These are phyloP conservation scores for Botryotinia narcissicola DNA, from an alignment of 2,329 filamentous ascomycete genomes.

Conservation along the genomic window DNA sequence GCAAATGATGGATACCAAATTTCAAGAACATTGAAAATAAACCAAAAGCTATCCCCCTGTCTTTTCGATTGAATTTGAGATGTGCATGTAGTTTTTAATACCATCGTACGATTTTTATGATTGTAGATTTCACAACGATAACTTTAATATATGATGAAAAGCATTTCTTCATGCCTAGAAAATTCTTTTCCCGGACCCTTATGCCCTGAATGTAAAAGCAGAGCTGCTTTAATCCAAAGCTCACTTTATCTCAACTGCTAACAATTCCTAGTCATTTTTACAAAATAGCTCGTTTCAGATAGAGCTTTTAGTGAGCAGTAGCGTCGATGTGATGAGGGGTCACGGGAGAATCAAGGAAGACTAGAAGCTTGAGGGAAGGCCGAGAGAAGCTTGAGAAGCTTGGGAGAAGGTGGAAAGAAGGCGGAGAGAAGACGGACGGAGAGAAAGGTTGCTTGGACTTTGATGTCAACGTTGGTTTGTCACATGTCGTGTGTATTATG, in stretches of 20 bases:
- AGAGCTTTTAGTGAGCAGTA: background rate
- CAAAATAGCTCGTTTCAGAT: background rate
- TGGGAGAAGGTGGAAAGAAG: background rate
- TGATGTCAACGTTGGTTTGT: background rate
- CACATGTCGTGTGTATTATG: background rate
- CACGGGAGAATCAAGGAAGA: background rate
- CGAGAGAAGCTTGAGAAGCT: background rate
- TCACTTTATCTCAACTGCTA: background rate
- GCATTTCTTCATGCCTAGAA: background rate
- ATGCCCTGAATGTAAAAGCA: background rate
- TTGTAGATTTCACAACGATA: background rate
- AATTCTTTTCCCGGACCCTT: background rate
- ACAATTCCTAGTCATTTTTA: background rate
- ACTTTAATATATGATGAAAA: background rate
- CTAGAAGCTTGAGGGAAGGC: background rate
- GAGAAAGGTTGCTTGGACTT: background rate
- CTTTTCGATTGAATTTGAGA: background rate
- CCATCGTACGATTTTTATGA: background rate
- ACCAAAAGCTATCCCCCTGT: too few relatives aligned
- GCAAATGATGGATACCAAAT: background rate
- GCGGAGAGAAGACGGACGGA: too few relatives aligned
- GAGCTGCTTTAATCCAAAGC: background rate
- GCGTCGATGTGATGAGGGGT: background rate
- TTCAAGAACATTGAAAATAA: background rate
- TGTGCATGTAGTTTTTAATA: background rate